Evolutionary conservation across 768 basidiomycete genomes (phyloP), one percentile per base, ranked within the genome.

Genomic region (Hirschioporus abietinus): DNA sequence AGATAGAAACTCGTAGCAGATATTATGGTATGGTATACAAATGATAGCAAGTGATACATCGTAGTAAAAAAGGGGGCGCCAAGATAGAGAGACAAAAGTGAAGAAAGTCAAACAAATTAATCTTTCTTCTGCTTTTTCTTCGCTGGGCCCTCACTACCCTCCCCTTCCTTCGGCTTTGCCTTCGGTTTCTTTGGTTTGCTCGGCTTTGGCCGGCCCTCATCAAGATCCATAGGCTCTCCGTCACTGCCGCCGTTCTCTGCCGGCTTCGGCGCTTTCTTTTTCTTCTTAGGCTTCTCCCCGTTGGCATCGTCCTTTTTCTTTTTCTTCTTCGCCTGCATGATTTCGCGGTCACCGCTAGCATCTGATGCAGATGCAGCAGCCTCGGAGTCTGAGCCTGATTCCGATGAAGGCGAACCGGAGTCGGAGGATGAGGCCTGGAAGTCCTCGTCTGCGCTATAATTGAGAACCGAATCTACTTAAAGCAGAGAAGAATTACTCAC

Each of bases 391-490:
- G 86, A 86, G 63, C 91, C 92, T 52, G 42, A 52, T 36, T 79
- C 83, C 18, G 86, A 90, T 52, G 87, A 89, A 0, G 96, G 93
- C 4, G 96, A 97, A n/a, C 96, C 95, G 60, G 81, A 82, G 72
- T 97, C 95, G 0, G 91, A 92, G 1, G 80, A 89, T 7, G 91
- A 93, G 8, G 89, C 95, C 68, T 88, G 78, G 85, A 99, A 99
- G 77, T 97, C 95, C 76, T 96, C 90, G 70, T 91, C 96, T 91
- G 75, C 52, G n/a, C 58, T 26, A 10, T 35, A 64, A 6, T 27
- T 23, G 27, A 42, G 58, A 62, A 12, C 20, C 10, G 3, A 34
- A 66, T 1, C 4, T 63, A 9, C 12, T 2, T 64, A 12, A 23
- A 42, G 23, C 60, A 70, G 62, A 65, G 62, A 42, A 6, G 58